A percentile compares a stretch with the other conserved stretches of the same genome.
Conservation (phyloP, 192 early-diverging fungal genomes). For the Rhizophagus sp. region DNA sequence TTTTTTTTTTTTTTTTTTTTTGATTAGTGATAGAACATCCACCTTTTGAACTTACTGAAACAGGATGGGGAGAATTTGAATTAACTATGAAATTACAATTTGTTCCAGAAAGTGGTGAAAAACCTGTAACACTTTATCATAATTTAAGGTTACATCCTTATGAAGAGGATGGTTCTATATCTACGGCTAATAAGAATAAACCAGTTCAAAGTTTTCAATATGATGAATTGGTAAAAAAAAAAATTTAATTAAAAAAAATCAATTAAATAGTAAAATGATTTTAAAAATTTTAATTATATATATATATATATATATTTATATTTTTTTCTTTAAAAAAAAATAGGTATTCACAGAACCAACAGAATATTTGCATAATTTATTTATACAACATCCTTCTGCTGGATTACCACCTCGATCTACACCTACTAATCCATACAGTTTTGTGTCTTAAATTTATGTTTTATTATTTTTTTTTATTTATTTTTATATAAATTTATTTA, state of each 20-base stretch:
- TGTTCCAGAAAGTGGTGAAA: slow-evolving; percentile 72
- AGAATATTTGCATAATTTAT: slow-evolving; percentile 66
- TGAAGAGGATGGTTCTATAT: slow-evolving; percentile 63
- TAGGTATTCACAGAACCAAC: slow-evolving; percentile 84
- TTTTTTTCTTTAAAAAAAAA: neutral
- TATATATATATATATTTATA: slow-evolving; percentile 14
- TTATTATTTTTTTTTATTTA: neutral
- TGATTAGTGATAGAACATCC: slow-evolving; percentile 69
- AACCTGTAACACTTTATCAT: slow-evolving; percentile 82
- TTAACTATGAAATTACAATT: slow-evolving; percentile 93
- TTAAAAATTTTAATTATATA: slow-evolving; percentile 3
- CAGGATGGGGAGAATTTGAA: slow-evolving; percentile 99
- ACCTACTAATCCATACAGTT: slow-evolving; percentile 48
- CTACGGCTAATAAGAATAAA: slow-evolving; percentile 58
- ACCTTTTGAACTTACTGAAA: slow-evolving; percentile 92
- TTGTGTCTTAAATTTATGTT: neutral
- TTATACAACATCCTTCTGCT: slow-evolving; percentile 51
- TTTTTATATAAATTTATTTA: neutral
- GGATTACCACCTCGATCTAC: slow-evolving; percentile 50
- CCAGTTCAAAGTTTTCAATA: slow-evolving; percentile 75
- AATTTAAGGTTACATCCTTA: slow-evolving; percentile 89
- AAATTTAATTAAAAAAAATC: too few species aligned
- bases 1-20: slow-evolving; percentile 9
- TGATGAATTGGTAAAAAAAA: slow-evolving; percentile 73
- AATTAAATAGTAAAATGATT: too few species aligned